These are phyloP conservation scores for Bryoglossum gracile DNA, from an alignment of 495 filamentous ascomycete genomes.

Conservation along the genomic window DNA sequence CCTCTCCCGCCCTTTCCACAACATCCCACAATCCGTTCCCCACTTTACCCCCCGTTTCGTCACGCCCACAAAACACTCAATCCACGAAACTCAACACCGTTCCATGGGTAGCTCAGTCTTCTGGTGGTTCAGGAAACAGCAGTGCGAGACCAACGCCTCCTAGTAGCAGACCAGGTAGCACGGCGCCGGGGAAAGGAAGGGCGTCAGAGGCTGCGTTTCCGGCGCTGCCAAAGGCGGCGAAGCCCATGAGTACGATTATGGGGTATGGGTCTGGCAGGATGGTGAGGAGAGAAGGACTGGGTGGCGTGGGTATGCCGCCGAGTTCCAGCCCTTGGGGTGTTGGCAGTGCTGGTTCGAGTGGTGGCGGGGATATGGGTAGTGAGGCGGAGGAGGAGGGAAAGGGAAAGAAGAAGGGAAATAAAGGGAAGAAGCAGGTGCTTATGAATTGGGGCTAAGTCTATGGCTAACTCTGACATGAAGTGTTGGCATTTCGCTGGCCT, in stretches of 20 bases:
- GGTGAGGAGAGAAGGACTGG: slow-evolving; percentile 53
- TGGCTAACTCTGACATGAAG: not conserved
- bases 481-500: too few relatives aligned
- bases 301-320: slow-evolving; percentile 15
- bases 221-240: slow-evolving; percentile 68
- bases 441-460: slow-evolving; percentile 44
- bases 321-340: slow-evolving; percentile 23
- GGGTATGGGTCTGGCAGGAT: slow-evolving; percentile 64
- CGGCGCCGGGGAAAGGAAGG: slow-evolving; percentile 8
- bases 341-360: slow-evolving; percentile 37
- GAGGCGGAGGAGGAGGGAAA: slow-evolving; percentile 32
- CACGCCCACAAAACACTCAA: slow-evolving; percentile 26
- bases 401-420: slow-evolving; percentile 67
- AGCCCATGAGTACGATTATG: slow-evolving; percentile 71
- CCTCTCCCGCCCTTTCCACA: slow-evolving; percentile 6
- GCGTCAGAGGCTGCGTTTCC: slow-evolving; percentile 61
- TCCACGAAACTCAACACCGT: slow-evolving; percentile 39
- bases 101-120: slow-evolving; percentile 39
- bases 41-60: slow-evolving; percentile 29
- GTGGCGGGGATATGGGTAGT: slow-evolving; percentile 9
- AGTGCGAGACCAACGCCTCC: slow-evolving; percentile 27
- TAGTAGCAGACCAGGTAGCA: slow-evolving; percentile 24
- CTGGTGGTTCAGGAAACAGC: slow-evolving; percentile 3
- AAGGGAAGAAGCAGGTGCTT: slow-evolving; percentile 74
- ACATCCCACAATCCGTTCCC: slow-evolving; percentile 24